Evolutionary conservation across 306 rosid species (phyloP).

Genomic region (Vigna hirtella): DNA sequence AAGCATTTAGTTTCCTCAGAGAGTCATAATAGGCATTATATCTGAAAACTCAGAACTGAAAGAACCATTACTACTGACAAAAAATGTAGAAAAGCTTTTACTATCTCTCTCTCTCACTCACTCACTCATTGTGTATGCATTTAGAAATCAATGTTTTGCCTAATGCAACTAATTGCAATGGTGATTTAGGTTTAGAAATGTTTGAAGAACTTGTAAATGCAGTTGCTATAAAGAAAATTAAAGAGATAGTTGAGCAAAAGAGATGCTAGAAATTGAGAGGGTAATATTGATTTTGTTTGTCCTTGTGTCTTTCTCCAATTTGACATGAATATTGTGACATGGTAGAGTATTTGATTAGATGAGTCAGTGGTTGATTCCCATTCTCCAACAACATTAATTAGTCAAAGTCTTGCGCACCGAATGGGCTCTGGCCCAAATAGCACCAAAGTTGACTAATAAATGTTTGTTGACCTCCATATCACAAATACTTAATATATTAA

Average conservation of each 20-base stretch:
- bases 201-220: not conserved
- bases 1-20: constrained; percentile 33
- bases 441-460: constrained; percentile 26
- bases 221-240: not conserved
- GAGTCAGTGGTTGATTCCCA: constrained; percentile 28
- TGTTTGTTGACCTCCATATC: constrained; percentile 14
- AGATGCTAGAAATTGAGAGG: not conserved
- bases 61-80: constrained; percentile 3
- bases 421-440: constrained; percentile 47
- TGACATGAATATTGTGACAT: constrained; percentile 44
- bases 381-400: constrained; percentile 36
- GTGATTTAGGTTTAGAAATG: constrained; percentile 27
- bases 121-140: not conserved
- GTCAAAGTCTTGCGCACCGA: constrained; percentile 25
- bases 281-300: constrained; percentile 12
- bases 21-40: not conserved
- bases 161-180: constrained; percentile 6
- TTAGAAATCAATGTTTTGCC: constrained; percentile 42
- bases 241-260: not conserved
- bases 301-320: constrained; percentile 35
- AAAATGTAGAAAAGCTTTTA: constrained; percentile 13
- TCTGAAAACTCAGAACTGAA: constrained; percentile 11
- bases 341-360: not conserved
- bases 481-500: not conserved
- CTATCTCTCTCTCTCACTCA: not conserved